A percentile compares a stretch with the other conserved stretches of the same genome.
These are phyloP conservation scores for Hypoxylon sp. DNA, from an alignment of 2,329 filamentous ascomycete genomes.

Conservation along the genomic window DNA sequence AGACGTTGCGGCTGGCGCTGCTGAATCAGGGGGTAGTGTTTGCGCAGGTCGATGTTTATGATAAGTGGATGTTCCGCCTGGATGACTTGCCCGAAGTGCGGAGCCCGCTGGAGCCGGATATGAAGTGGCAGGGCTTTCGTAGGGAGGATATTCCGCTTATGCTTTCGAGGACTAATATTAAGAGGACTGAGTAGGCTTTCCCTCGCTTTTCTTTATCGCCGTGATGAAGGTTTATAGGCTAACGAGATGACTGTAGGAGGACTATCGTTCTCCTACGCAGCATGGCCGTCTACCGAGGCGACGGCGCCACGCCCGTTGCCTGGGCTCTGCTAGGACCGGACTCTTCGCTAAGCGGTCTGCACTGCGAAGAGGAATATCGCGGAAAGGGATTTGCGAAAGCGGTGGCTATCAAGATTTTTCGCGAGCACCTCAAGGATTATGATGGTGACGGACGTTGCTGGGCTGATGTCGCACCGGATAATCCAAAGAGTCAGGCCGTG, in stretches of 20 bases:
- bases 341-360: conserved; percentile 70
- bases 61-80: conserved; percentile 71
- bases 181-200: conserved; percentile 62
- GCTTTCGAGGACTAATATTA: conserved; percentile 67
- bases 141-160: conserved; percentile 69
- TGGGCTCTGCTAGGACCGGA: conserved; percentile 76
- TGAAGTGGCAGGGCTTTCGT: conserved; percentile 68
- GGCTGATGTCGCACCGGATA: conserved; percentile 74
- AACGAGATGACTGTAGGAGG: conserved; percentile 49
- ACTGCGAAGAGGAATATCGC: conserved; percentile 72
- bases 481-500: conserved; percentile 71
- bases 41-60: conserved; percentile 54
- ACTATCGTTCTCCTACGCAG: conserved; percentile 62
- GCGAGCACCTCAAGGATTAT: conserved; percentile 61
- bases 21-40: conserved; percentile 49
- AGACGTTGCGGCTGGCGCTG: conserved; percentile 52
- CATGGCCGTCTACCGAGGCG: conserved; percentile 59
- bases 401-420: conserved; percentile 70
- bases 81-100: conserved; percentile 58
- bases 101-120: conserved; percentile 51
- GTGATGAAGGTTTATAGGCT: background rate
- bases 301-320: conserved; percentile 66
- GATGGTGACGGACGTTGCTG: conserved; percentile 66
- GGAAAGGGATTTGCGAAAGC: conserved; percentile 73
- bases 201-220: background rate